A percentile compares a stretch with the other conserved stretches of the same genome.
These are phyloP conservation scores for Hirsutella minnesotensis DNA, from an alignment of 2,329 filamentous ascomycete genomes.

Conservation along the genomic window DNA sequence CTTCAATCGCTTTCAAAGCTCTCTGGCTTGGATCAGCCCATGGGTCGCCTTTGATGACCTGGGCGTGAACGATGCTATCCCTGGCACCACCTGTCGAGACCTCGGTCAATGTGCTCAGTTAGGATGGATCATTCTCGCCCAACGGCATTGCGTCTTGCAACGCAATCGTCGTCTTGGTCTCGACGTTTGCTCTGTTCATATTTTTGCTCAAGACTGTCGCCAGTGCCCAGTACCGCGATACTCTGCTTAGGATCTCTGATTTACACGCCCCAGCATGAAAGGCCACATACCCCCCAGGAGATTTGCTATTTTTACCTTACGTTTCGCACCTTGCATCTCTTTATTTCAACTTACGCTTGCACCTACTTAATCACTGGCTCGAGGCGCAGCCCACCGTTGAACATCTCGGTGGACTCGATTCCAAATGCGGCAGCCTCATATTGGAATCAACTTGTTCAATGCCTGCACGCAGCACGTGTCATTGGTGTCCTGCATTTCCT, in stretches of 20 bases:
- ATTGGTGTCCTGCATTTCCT: neutral
- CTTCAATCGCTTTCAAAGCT: neutral
- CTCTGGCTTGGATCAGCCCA: neutral
- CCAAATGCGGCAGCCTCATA: neutral
- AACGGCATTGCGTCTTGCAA: no score
- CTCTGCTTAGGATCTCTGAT: no score
- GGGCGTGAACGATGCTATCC: no score
- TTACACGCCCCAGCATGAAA: neutral
- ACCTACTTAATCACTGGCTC: neutral
- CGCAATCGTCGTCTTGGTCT: no score
- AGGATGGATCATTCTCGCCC: no score
- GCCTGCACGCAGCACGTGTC: neutral
- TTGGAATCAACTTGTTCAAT: no score
- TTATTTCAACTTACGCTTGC: constrained; percentile 1
- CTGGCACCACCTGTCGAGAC: no score
- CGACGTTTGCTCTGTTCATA: no score
- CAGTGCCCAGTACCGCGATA: no score
- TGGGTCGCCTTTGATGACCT: neutral
- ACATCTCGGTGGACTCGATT: constrained; percentile 1
- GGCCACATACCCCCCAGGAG: neutral
- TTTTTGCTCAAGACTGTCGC: no score
- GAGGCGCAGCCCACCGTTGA: neutral
- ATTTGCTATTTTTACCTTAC: neutral
- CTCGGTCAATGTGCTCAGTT: no score
- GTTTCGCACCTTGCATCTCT: neutral